A percentile compares a stretch with the other conserved stretches of the same genome.
These are phyloP conservation scores for Chaetomiaceae sp. DNA, from an alignment of 2,329 filamentous ascomycete genomes.

Conservation along the genomic window DNA sequence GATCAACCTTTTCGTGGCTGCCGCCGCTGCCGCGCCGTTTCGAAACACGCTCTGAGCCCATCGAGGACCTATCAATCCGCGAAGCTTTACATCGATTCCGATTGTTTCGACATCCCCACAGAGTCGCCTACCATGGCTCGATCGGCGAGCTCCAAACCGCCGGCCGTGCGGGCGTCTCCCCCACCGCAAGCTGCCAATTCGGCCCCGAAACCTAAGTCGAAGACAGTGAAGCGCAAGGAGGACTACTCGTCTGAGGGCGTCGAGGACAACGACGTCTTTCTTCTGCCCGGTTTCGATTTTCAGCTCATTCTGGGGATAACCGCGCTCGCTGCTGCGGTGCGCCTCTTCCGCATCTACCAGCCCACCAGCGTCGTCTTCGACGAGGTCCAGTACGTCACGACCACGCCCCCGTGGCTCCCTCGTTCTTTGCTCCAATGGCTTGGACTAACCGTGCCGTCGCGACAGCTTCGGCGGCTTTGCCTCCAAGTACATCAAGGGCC, in stretches of 20 bases:
- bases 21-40: constrained; percentile 10
- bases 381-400: constrained; percentile 81
- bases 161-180: constrained; percentile 23
- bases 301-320: constrained; percentile 68
- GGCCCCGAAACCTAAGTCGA: constrained; percentile 22
- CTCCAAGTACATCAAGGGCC: constrained; percentile 98
- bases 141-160: constrained; percentile 33
- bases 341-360: constrained; percentile 93
- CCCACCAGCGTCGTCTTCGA: constrained; percentile 96
- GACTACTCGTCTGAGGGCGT: constrained; percentile 76
- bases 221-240: constrained; percentile 29
- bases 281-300: constrained; percentile 78
- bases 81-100: neutral
- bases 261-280: constrained; percentile 84
- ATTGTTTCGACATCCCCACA: neutral
- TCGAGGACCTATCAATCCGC: neutral
- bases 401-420: constrained; percentile 4
- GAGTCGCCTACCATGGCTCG: constrained; percentile 32
- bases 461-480: constrained; percentile 92
- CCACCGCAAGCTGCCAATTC: constrained; percentile 11
- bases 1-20: constrained; percentile 14
- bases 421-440: neutral
- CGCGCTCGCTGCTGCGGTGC: constrained; percentile 68
- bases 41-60: constrained; percentile 4
- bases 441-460: constrained; percentile 18